Percentiles rank a stretch among this genome's conserved stretches.
Conservation (phyloP, 2,329 filamentous ascomycete genomes). For the Beauveria bassiana region DNA sequence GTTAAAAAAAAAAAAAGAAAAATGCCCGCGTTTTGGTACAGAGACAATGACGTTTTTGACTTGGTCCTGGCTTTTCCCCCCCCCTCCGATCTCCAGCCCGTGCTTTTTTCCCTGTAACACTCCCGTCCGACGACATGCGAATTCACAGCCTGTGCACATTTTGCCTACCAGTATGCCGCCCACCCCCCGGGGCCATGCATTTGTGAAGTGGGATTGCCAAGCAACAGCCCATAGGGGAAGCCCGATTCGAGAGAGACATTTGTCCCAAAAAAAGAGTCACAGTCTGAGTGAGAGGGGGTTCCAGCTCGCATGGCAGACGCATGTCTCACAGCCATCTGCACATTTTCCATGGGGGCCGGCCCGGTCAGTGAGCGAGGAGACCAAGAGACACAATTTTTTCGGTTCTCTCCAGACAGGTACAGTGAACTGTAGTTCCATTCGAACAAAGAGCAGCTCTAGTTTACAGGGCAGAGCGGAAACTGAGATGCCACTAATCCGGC, state of each 20-base stretch:
- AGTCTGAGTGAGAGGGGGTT: neutral
- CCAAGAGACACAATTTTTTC: neutral
- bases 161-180: neutral
- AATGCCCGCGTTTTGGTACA: neutral
- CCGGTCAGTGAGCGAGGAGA: neutral
- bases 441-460: too few species aligned
- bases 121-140: neutral
- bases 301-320: conserved; percentile 9
- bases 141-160: neutral
- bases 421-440: neutral
- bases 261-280: conserved; percentile 8
- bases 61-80: neutral
- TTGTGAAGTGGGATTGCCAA: conserved; percentile 2
- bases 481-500: neutral
- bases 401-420: neutral
- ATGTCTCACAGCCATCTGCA: conserved; percentile 7
- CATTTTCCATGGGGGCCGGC: neutral
- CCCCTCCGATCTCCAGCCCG: neutral
- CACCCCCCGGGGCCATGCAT: neutral
- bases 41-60: neutral
- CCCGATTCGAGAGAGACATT: neutral
- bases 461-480: neutral
- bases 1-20: too few species aligned
- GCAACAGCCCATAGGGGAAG: neutral
- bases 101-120: neutral